Base-by-base conservation (phyloP, 306 rosid species). In the Prunus campanulata region DNA sequence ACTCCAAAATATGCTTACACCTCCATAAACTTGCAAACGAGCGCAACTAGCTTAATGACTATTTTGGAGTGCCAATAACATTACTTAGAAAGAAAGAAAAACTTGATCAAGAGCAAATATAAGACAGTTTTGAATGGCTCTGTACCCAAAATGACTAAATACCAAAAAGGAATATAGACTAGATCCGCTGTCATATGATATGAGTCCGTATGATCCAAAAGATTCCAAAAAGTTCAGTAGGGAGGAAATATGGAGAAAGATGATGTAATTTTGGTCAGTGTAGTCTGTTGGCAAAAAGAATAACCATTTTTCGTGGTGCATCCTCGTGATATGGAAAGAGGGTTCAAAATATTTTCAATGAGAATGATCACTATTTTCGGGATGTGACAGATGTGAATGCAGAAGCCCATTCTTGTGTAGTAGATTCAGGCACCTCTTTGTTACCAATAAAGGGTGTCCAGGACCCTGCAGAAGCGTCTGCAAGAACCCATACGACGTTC, bases 401-500 rank as follows among this genome's bases (percentile, higher is more conserved):
- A 11, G 72, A 73, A n/a, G 57, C 80, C 91, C 91, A 88, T 68
- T 85, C 88, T 46, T 71, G 77, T 51, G 66, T 73, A 0, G 83
- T 51, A 9, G 86, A 55, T 24, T 83, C 82, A 0, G 88, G 59
- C 25, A 88, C 86, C 63, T 79, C 83, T 49, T 74, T 71, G 13
- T 77, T 80, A 30, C 63, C 80, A 3, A 83, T 68, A 32, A 44
- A 88, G 24, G 91, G 89, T n/a, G 85, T 80, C 91, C 89, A 88
- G 9, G 85, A 74, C 16, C 78, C 85, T 25, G 66, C 39, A 49
- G 88, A 25, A 61, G 70, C 66, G 68, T 79, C 89, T 25, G 87
- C 56, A 68, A 88, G 86, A 83, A 86, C 86, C 91, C 91, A 88
- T 63, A 77, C 76, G 1, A 88, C 91, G 72, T 81, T 86, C 60